A percentile compares a stretch with the other conserved stretches of the same genome.
Evolutionary conservation across 106 monocot species (phyloP).

Genomic region (Platanthera guangdongensis): DNA sequence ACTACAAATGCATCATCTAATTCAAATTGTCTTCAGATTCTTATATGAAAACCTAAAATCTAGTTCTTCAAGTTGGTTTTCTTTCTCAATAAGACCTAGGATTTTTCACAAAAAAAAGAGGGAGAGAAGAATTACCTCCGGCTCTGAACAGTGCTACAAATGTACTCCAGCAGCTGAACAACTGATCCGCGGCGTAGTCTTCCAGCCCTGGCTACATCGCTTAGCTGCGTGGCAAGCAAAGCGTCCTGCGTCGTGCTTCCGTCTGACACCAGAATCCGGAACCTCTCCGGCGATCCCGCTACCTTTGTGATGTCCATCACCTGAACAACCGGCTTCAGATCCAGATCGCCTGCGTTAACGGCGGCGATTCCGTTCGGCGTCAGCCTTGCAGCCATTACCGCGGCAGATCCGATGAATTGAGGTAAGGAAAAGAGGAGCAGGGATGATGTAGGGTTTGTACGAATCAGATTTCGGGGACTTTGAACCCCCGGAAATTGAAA

Average conservation of each 20-base stretch:
- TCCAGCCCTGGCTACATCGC: conserved; percentile 34
- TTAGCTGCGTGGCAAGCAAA: conserved; percentile 67
- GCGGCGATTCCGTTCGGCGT: conserved; percentile 61
- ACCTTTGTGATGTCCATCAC: conserved; percentile 46
- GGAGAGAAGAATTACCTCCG: conserved; percentile 30
- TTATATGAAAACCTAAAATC: not conserved
- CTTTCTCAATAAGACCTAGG: not conserved
- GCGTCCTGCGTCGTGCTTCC: conserved; percentile 53
- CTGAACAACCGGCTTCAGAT: conserved; percentile 89
- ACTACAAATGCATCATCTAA: too few relatives aligned
- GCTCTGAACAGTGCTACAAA: conserved; percentile 53
- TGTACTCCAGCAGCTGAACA: conserved; percentile 84
- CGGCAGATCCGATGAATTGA: not conserved
- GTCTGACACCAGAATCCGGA: conserved; percentile 64
- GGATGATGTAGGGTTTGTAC: not conserved
- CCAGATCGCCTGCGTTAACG: conserved; percentile 46
- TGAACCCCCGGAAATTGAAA: not conserved
- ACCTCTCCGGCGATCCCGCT: conserved; percentile 39
- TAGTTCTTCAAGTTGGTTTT: not conserved
- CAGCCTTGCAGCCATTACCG: conserved; percentile 45
- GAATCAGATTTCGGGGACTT: not conserved
- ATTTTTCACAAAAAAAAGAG: not conserved
- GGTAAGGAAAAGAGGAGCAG: not conserved
- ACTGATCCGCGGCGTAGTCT: conserved; percentile 44
- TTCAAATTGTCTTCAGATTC: not conserved